Percentiles rank a stretch among this genome's conserved stretches.
These are phyloP conservation scores for Termitomyces sp. DNA, from an alignment of 768 basidiomycete species.

Conservation along the genomic window DNA sequence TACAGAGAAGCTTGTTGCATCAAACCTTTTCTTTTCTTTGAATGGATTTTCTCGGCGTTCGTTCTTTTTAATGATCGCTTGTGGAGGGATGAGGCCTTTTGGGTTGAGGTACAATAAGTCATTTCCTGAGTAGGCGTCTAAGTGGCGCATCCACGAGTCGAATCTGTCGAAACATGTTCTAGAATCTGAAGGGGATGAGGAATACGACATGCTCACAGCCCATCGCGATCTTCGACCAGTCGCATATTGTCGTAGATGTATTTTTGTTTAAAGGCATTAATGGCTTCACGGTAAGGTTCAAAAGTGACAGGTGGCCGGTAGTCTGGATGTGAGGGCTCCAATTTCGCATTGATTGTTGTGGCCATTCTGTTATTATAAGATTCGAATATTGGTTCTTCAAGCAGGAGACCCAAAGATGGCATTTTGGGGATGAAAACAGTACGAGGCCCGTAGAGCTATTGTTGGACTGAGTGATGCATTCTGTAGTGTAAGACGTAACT, in stretches of 20 bases:
- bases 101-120: constrained; percentile 80
- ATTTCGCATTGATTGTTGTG: constrained; percentile 43
- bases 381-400: constrained; percentile 83
- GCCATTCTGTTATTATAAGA: constrained; percentile 66
- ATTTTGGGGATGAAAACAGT: constrained; percentile 90
- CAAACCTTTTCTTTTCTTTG: constrained; percentile 67
- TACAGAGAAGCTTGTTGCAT: constrained; percentile 52
- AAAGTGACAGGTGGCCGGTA: constrained; percentile 76
- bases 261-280: constrained; percentile 80
- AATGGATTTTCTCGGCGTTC: constrained; percentile 56
- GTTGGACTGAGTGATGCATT: background rate
- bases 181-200: background rate
- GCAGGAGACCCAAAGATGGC: constrained; percentile 88
- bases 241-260: constrained; percentile 89
- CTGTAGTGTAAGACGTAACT: background rate
- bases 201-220: constrained; percentile 49
- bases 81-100: constrained; percentile 74
- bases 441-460: constrained; percentile 72
- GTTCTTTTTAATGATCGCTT: constrained; percentile 60
- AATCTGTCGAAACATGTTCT: constrained; percentile 52
- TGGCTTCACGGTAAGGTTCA: constrained; percentile 56
- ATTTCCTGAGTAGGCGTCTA: constrained; percentile 72
- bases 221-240: constrained; percentile 72
- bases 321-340: constrained; percentile 51
- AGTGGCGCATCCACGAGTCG: constrained; percentile 77